Evolutionary conservation across 2,329 filamentous ascomycete genomes (phyloP), one percentile per base, ranked within the genome.

Genomic region (Exophiala phaeomuriformis): DNA sequence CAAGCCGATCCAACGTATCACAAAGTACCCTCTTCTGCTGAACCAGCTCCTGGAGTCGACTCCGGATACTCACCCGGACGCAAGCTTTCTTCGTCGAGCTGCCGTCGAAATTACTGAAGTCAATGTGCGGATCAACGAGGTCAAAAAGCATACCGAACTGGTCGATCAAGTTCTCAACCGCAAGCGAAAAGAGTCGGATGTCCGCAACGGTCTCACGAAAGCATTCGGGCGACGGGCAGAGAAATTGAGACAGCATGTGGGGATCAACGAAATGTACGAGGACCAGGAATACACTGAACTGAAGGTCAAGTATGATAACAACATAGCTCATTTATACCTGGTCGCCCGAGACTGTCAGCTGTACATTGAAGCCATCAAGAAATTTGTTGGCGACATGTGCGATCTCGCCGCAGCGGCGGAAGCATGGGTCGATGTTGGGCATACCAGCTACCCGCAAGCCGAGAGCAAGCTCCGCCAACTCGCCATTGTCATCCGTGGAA

Each of bases 391-490:
- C 54, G 84, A 88, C 61, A 90, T 95, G 63, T 79, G 90, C 46
- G 84, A 88, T 56, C 86, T 91, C 60, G 79, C 91, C 31, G 82
- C 83, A 2, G 88, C 87, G 1, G 87, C 96, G 67, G 89, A 95
- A 68, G 79, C 86, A 1, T 85, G 90, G 60, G 87, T 94, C 71
- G 83, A 82, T 52, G 75, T 80, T 19, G 72, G 74, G 1, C 84
- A 84, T 8, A 86, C 85, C 47, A 82, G 79, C 54, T 83, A 89
- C 67, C 84, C 88, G 0, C 90, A 97, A 68, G 75, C 94, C 39
- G 90, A 96, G 70, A 90, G 86, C 75, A 95, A 94, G 68, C 97
- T 91, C 88, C 86, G 90, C 47, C 87, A 85, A 57, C 93, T 95
- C 70, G 91, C 90, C 61, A 83, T 90, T 65, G 86, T 86, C 33